phyloP scores from a whole-genome alignment of 1,139 yeast species.

The Taphrina flavorubra region DNA sequence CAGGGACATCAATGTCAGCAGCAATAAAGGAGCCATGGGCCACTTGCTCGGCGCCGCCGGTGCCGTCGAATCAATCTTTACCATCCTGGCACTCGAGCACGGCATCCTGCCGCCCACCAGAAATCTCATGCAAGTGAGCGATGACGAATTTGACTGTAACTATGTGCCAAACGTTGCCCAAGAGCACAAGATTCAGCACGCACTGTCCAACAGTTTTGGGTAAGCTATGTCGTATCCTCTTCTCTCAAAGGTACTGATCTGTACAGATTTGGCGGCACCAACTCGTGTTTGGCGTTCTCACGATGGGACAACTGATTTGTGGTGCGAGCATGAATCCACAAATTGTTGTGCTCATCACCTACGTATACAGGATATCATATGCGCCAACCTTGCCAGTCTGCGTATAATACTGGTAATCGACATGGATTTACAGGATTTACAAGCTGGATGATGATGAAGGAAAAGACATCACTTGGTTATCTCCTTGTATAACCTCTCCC shows the following conservation, averaged over 20 bases:
- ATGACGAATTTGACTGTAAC: conserved; percentile 60
- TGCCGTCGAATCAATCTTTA: conserved; percentile 84
- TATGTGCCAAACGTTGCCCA: conserved; percentile 63
- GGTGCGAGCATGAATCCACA: too few species aligned
- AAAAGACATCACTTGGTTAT: conserved; percentile 12
- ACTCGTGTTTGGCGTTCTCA: conserved; percentile 62
- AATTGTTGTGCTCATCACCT: too few species aligned
- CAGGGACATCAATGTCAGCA: conserved; percentile 61
- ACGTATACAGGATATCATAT: too few species aligned
- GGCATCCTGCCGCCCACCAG: conserved; percentile 74
- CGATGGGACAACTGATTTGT: conserved; percentile 7
- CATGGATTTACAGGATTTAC: too few species aligned
- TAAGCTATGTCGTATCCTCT: not conserved
- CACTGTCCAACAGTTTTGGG: conserved; percentile 89
- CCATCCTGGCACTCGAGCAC: conserved; percentile 66
- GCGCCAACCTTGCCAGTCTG: too few species aligned
- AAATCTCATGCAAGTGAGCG: conserved; percentile 65
- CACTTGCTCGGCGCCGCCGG: conserved; percentile 97
- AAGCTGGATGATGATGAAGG: too few species aligned
- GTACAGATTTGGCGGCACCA: conserved; percentile 82
- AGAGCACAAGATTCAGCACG: conserved; percentile 57
- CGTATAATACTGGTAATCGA: too few species aligned
- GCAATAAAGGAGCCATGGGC: conserved; percentile 92
- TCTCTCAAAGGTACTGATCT: not conserved
- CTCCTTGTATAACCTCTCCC: conserved; percentile 35